Evolutionary conservation across 2,329 filamentous ascomycete genomes (phyloP), one percentile per base, ranked within the genome.

Genomic region (Hypoxylon rubiginosum): DNA sequence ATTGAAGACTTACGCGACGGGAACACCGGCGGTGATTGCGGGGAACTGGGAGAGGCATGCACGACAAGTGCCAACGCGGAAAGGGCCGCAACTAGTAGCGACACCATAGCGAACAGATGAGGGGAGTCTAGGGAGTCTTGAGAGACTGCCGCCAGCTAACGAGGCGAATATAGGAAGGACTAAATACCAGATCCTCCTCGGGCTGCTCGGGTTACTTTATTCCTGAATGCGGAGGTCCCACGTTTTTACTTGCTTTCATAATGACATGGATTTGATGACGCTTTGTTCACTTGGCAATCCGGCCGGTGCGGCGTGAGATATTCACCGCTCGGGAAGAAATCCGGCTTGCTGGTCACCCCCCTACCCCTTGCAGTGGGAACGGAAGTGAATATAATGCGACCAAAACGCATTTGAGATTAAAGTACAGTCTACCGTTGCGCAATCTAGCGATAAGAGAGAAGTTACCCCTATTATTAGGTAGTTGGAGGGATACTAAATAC

Each of bases 1-100:
- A 21, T 34, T 24, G 21, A 28, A 41, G 24, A 75, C 74, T 72
- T 58, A 77, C 76, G 76, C 9, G 76, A 71, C 2, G 75, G 75
- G 34, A 72, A 75, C 43, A 75, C 66, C n/a, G 66, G 66, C 3
- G 75, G 72, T 13, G 76, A 77, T 30, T 59, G 65, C n/a, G 70
- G 72, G 69, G 76, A 71, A n/a, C 66, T 66, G 15, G 61, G 55
- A 39, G 45, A 32, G 41, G 62, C 64, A 24, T 51, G 66, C 15
- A 59, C 63, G 53, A 59, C 58, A 48, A 61, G 51, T 19, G 71
- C 51, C 46, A 70, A 64, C 45, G 60, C 66, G 26, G 66, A 60
- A 24, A 71, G 46, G 26, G 62, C 59, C 19, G 43, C 54, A 28
- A 58, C 46, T 10, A 62, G 41, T 26, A 55, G 58, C 7, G 61